Conservation (phyloP, 371 early-diverging fungal species). For the Lichtheimia hyalospora region DNA sequence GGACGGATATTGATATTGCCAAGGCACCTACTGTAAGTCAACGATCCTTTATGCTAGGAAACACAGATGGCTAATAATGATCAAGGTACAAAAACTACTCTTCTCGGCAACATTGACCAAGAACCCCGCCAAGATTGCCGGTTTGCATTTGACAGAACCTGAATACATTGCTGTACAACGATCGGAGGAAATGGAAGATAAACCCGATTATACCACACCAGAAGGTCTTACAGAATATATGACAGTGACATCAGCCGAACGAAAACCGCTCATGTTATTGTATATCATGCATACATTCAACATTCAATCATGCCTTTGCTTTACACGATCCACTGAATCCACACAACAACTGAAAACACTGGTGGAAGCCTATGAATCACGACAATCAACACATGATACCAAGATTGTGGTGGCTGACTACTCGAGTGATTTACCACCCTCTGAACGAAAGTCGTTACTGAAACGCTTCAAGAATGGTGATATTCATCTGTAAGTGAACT, state of each 20-base stretch:
- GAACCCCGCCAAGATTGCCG: constrained; percentile 90
- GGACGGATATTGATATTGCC: constrained; percentile 54
- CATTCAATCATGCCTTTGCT: constrained; percentile 75
- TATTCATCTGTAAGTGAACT: constrained; percentile 56
- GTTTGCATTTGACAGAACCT: constrained; percentile 76
- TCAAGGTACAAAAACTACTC: constrained; percentile 79
- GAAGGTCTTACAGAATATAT: constrained; percentile 70
- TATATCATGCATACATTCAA: constrained; percentile 70
- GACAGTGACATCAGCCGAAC: constrained; percentile 58
- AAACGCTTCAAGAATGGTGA: constrained; percentile 70
- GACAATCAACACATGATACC: constrained; percentile 15
- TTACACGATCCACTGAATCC: constrained; percentile 87
- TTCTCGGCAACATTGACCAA: constrained; percentile 94
- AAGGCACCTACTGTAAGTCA: constrained; percentile 51
- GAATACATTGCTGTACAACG: constrained; percentile 69
- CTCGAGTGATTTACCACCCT: constrained; percentile 78
- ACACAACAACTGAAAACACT: constrained; percentile 77
- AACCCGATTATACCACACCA: constrained; percentile 61
- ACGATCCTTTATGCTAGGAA: background rate
- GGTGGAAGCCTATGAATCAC: constrained; percentile 55
- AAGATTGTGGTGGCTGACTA: constrained; percentile 69
- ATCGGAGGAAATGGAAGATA: constrained; percentile 32
- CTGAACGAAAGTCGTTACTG: constrained; percentile 67
- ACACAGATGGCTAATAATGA: background rate
- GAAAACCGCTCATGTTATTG: constrained; percentile 77